phyloP scores from a whole-genome alignment of 2,329 filamentous ascomycete genomes.

The Pseudogymnoascus sp. region DNA sequence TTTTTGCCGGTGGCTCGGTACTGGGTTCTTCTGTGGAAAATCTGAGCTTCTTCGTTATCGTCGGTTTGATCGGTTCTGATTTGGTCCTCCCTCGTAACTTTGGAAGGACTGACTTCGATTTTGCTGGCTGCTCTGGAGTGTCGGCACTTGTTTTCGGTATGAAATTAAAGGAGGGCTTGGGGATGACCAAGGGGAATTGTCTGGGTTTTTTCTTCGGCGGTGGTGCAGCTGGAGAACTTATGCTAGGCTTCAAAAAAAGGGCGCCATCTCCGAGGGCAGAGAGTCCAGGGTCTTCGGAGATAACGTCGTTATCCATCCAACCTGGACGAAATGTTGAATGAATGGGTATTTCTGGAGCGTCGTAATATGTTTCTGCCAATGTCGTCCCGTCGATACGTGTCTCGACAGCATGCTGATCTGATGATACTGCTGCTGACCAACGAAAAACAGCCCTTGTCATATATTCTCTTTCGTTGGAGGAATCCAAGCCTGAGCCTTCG shows the following conservation, averaged over 20 bases:
- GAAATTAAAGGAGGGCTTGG: not conserved
- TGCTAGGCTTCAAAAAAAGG: not conserved
- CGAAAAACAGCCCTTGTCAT: not conserved
- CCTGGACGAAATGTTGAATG: not conserved
- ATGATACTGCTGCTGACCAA: not conserved
- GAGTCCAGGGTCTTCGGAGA: not conserved
- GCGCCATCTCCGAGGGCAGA: not conserved
- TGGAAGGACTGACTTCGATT: not conserved
- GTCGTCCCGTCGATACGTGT: not conserved
- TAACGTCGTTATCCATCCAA: not conserved
- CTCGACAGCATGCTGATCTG: not conserved
- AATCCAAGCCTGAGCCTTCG: not conserved
- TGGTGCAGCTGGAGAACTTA: not conserved
- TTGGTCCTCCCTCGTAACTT: not conserved
- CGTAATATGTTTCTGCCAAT: not conserved
- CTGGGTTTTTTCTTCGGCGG: constrained; percentile 1
- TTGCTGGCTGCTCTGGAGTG: not conserved
- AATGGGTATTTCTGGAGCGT: not conserved
- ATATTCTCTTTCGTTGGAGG: not conserved
- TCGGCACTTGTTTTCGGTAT: not conserved
- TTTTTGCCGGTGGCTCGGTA: not conserved
- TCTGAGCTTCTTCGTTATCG: not conserved
- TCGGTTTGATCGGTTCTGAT: not conserved
- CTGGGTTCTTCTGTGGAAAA: not conserved
- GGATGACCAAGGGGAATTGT: not conserved